These are phyloP conservation scores for Vanderwaltozyma yarrowii DNA, from an alignment of 805 yeast genomes.

Conservation along the genomic window DNA sequence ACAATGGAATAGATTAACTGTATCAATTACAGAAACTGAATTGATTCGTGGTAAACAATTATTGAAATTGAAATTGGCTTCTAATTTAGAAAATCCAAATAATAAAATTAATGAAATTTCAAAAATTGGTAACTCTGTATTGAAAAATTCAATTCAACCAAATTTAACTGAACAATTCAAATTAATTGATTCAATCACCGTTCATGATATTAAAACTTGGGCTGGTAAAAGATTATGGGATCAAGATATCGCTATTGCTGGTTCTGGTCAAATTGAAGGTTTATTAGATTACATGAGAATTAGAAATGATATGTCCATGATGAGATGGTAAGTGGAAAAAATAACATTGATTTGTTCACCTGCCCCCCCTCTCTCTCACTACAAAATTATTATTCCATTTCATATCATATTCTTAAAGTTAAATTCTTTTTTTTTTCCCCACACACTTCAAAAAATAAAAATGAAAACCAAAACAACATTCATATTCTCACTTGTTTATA, in stretches of 20 bases:
- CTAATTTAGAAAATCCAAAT: neutral
- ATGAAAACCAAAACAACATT: neutral
- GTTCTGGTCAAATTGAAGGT: constrained; percentile 79
- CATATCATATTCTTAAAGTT: neutral
- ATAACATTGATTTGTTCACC: neutral
- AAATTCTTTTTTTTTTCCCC: no score
- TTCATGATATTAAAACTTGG: constrained; percentile 57
- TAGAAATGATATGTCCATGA: constrained; percentile 83
- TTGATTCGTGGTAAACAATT: constrained; percentile 67
- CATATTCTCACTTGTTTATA: neutral
- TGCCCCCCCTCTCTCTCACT: neutral
- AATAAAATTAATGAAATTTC: neutral
- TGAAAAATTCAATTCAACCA: neutral
- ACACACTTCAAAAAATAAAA: no score
- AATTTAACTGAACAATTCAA: constrained; percentile 13
- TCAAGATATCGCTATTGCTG: constrained; percentile 74
- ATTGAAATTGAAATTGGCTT: constrained; percentile 52
- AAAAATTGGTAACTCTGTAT: constrained; percentile 1
- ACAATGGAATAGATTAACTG: constrained; percentile 79
- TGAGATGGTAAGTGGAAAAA: constrained; percentile 50
- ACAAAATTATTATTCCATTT: neutral
- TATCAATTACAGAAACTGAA: constrained; percentile 67
- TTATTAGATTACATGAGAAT: constrained; percentile 75
- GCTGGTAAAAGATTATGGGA: constrained; percentile 72
- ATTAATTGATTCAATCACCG: constrained; percentile 53